Percentiles rank a stretch among this genome's conserved stretches.
Conservation (phyloP, 2,329 filamentous ascomycete genomes). For the Xylaria digitata region DNA sequence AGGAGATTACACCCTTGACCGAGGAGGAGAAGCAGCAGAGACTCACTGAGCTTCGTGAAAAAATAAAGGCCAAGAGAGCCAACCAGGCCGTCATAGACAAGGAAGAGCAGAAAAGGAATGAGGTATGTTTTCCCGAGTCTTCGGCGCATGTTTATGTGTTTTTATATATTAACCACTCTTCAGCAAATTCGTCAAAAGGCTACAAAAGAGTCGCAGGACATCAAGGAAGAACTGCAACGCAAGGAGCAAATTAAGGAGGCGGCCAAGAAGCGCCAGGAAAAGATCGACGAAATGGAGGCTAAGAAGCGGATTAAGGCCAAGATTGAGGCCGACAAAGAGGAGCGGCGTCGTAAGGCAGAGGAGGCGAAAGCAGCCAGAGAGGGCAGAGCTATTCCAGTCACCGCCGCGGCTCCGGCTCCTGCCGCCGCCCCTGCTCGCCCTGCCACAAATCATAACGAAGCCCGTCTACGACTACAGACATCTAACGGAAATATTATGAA, state of each 20-base stretch:
- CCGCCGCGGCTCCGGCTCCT: slow-evolving; percentile 55
- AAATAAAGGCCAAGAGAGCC: slow-evolving; percentile 78
- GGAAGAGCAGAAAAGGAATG: slow-evolving; percentile 84
- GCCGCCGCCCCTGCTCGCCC: slow-evolving; percentile 64
- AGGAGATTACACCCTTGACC: slow-evolving; percentile 89
- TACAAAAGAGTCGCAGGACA: slow-evolving; percentile 87
- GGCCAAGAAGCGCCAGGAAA: slow-evolving; percentile 86
- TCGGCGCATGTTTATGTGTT: neutral
- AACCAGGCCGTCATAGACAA: slow-evolving; percentile 78
- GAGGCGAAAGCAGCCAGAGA: slow-evolving; percentile 86
- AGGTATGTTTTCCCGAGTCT: slow-evolving; percentile 61
- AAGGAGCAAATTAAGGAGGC: slow-evolving; percentile 95
- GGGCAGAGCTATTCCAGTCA: slow-evolving; percentile 66
- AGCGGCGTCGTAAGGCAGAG: slow-evolving; percentile 86
- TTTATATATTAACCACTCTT: slow-evolving; percentile 32
- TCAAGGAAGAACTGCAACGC: slow-evolving; percentile 87
- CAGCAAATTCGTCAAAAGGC: slow-evolving; percentile 83
- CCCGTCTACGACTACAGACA: slow-evolving; percentile 84
- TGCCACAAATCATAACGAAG: slow-evolving; percentile 79
- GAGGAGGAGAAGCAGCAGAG: slow-evolving; percentile 90
- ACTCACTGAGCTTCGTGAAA: slow-evolving; percentile 78
- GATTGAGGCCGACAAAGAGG: slow-evolving; percentile 94
- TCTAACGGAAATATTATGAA: slow-evolving; percentile 82
- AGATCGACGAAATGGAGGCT: slow-evolving; percentile 83
- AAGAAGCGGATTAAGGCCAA: slow-evolving; percentile 91